phyloP scores from a whole-genome alignment of 108 stramenopile species.

The Cyclotella kingstonii region DNA sequence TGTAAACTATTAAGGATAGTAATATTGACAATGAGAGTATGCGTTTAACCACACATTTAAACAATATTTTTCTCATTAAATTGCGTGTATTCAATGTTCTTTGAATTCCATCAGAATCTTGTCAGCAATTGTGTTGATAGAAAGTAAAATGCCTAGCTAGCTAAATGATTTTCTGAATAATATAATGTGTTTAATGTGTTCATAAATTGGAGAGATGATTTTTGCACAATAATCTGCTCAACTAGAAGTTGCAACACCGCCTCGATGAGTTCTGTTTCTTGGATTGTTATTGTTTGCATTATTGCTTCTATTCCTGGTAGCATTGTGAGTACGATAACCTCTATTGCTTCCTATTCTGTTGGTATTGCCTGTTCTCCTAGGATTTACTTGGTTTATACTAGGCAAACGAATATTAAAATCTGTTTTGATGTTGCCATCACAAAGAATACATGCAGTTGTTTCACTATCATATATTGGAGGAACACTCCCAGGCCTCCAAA shows the following conservation, averaged over 20 bases:
- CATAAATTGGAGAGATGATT: no score
- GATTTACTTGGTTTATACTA: slow-evolving; percentile 57
- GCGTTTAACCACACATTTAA: no score
- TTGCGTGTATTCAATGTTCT: no score
- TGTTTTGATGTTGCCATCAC: slow-evolving; percentile 64
- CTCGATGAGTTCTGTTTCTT: slow-evolving; percentile 5
- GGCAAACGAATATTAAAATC: slow-evolving; percentile 71
- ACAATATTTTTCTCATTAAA: no score
- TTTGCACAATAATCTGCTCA: slow-evolving; percentile 9
- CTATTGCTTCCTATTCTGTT: slow-evolving; percentile 17
- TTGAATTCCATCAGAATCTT: no score
- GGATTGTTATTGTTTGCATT: background rate
- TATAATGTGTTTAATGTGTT: no score
- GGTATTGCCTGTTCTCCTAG: slow-evolving; percentile 21
- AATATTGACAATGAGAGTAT: no score
- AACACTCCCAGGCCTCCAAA: slow-evolving; percentile 79
- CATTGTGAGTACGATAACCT: background rate
- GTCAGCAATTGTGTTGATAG: no score
- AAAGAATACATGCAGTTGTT: slow-evolving; percentile 65
- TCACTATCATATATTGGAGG: slow-evolving; percentile 72
- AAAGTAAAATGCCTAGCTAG: no score
- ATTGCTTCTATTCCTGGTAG: background rate
- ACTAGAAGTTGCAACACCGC: slow-evolving; percentile 26
- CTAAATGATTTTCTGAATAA: no score
- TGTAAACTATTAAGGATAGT: no score